Percentiles rank a stretch among this genome's conserved stretches.
Conservation (phyloP, 2,329 filamentous ascomycete species). For the Amauroascus verrucosus region DNA sequence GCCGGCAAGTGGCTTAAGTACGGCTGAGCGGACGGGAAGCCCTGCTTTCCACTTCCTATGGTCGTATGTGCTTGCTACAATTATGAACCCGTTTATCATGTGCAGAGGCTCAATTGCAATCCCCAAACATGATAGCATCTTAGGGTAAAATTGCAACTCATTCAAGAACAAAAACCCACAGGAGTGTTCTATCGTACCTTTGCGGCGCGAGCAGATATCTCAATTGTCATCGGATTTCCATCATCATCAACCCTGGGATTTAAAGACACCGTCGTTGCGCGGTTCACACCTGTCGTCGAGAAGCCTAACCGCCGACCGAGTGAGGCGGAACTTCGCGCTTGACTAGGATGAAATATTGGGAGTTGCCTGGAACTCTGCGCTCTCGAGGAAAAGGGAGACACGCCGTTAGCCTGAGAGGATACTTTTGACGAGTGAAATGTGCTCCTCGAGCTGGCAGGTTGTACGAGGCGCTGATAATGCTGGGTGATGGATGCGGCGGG, state of each 20-base stretch:
- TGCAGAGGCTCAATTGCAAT: not conserved
- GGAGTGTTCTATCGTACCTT: constrained; percentile 44
- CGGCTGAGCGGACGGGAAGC: constrained; percentile 40
- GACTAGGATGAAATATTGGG: not conserved
- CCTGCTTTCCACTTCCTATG: constrained; percentile 39
- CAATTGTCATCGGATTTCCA: constrained; percentile 71
- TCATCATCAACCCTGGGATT: constrained; percentile 68
- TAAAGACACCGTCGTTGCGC: constrained; percentile 36
- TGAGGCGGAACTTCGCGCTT: not conserved
- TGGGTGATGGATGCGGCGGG: constrained; percentile 10
- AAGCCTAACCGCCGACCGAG: constrained; percentile 24
- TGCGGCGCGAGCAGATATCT: constrained; percentile 73
- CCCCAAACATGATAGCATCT: not conserved
- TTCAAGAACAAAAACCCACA: not conserved
- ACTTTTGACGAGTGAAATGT: constrained; percentile 2
- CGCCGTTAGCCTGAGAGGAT: not conserved
- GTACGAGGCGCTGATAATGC: constrained; percentile 17
- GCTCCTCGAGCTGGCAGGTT: constrained; percentile 21
- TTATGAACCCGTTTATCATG: constrained; percentile 16
- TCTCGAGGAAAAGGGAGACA: not conserved
- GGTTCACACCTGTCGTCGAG: constrained; percentile 26
- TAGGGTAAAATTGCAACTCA: not conserved
- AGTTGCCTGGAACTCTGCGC: not conserved
- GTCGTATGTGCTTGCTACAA: constrained; percentile 30
- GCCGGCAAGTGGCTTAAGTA: constrained; percentile 39